These are phyloP conservation scores for Suillus alpinus DNA, from an alignment of 768 basidiomycete genomes.

Conservation along the genomic window DNA sequence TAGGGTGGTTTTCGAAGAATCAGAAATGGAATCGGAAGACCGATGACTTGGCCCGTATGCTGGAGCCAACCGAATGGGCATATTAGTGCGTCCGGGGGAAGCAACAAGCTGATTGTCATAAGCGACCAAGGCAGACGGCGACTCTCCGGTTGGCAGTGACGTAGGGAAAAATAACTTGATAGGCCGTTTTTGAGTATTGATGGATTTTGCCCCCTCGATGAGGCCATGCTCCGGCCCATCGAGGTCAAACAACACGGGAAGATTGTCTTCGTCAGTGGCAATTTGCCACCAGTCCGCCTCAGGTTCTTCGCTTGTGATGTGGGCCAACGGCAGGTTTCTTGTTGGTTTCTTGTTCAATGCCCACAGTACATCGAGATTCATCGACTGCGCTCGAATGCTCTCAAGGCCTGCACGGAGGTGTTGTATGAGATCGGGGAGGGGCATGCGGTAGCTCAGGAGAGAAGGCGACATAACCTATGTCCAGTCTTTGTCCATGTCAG, in stretches of 20 bases:
- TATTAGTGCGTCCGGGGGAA: too few species aligned
- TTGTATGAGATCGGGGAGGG: constrained; percentile 21
- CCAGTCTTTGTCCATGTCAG: constrained; percentile 20
- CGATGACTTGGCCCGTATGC: too few species aligned
- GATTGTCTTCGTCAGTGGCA: background rate
- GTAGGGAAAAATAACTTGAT: background rate
- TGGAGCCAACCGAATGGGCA: too few species aligned
- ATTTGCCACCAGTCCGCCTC: background rate
- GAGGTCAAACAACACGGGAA: background rate
- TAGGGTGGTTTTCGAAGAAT: background rate
- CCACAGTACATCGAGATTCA: background rate
- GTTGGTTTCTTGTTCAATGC: background rate
- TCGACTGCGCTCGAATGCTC: constrained; percentile 9
- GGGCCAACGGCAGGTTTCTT: background rate
- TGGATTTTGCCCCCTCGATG: background rate
- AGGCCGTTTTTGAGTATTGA: background rate
- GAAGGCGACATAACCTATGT: constrained; percentile 25
- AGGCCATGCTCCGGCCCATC: background rate
- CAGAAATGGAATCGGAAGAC: too few species aligned
- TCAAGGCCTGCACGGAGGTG: constrained; percentile 21
- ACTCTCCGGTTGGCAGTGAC: background rate
- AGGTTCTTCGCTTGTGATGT: background rate
- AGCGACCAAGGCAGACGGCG: background rate
- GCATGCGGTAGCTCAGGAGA: constrained; percentile 22
- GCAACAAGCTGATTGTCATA: background rate